A percentile compares a stretch with the other conserved stretches of the same genome.
phyloP scores from a whole-genome alignment of 2,329 filamentous ascomycete species.

The Myriosclerotinia duriaeana region DNA sequence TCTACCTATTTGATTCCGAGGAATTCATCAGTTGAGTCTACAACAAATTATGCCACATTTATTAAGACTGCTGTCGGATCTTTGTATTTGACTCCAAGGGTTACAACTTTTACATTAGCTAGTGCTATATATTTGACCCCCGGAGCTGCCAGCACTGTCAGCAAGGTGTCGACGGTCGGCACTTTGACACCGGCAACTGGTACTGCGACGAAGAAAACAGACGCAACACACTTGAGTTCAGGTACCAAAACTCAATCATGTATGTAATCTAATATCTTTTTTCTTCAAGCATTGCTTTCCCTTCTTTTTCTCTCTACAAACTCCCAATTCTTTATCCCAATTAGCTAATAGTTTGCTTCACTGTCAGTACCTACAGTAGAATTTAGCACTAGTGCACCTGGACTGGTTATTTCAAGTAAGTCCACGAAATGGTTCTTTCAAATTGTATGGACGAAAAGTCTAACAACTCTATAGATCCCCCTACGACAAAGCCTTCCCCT shows the following conservation, averaged over 20 bases:
- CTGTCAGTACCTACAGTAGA: too few species aligned
- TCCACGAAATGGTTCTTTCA: too few species aligned
- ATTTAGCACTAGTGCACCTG: neutral
- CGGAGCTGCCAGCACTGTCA: too few species aligned
- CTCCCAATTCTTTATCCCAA: too few species aligned
- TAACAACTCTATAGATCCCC: neutral
- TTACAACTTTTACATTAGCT: neutral
- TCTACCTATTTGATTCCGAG: neutral
- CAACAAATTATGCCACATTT: neutral
- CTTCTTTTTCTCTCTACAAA: too few species aligned
- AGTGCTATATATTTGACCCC: neutral
- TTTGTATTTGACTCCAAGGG: neutral
- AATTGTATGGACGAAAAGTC: too few species aligned
- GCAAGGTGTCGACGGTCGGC: too few species aligned
- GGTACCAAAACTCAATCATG: neutral
- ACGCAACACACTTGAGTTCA: neutral
- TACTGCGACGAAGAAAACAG: too few species aligned
- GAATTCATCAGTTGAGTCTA: neutral
- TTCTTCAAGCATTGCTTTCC: too few species aligned
- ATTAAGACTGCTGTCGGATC: neutral
- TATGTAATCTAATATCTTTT: neutral
- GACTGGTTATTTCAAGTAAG: neutral
- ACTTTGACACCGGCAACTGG: too few species aligned
- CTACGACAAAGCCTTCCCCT: neutral
- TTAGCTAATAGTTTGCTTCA: too few species aligned